These are phyloP conservation scores for Pisolithus marmoratus DNA, from an alignment of 768 basidiomycete species.

Conservation along the genomic window DNA sequence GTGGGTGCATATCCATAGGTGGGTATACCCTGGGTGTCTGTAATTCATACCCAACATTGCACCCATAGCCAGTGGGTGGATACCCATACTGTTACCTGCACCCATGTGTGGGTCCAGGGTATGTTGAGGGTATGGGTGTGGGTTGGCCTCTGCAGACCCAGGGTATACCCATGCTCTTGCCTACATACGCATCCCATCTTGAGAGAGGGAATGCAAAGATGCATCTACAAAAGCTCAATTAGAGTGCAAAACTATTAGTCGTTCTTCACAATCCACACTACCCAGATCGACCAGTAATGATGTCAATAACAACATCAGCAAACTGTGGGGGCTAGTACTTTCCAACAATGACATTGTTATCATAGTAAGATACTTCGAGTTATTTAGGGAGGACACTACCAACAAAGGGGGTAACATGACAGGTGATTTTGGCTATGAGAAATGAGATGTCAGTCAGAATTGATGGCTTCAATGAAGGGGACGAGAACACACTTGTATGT, in stretches of 20 bases:
- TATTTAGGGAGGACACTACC: constrained; percentile 21
- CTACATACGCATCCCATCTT: not conserved
- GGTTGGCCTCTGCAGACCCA: too few species aligned
- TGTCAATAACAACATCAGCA: constrained; percentile 17
- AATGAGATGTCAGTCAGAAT: constrained; percentile 11
- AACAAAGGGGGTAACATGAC: constrained; percentile 24
- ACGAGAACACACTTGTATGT: constrained; percentile 19
- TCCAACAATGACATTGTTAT: constrained; percentile 2
- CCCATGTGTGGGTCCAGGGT: too few species aligned
- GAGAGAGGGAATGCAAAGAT: not conserved
- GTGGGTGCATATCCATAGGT: too few species aligned
- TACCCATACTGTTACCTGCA: too few species aligned
- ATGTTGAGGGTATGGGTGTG: too few species aligned
- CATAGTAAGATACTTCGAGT: constrained; percentile 13
- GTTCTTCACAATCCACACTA: constrained; percentile 15
- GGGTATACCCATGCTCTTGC: too few species aligned
- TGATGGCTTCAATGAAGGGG: constrained; percentile 9
- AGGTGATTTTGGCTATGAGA: constrained; percentile 21
- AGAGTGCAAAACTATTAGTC: not conserved
- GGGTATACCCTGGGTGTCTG: too few species aligned
- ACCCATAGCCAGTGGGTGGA: too few species aligned
- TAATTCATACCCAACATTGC: too few species aligned
- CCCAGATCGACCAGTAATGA: constrained; percentile 16
- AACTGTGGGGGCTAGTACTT: constrained; percentile 8
- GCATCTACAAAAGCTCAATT: not conserved